These are phyloP conservation scores for bread wheat (Triticum aestivum) DNA, from an alignment of 176 grass and related monocot species.

Conservation along the genomic window IWGSC_CS_RefSeq_v2.1 NC_057794.1:386404689-386405188, in stretches of 20 bases:
- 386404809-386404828: neutral
- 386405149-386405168: neutral
- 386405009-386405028: neutral
- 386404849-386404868: too few relatives aligned
- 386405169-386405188: slow-evolving; percentile 34
- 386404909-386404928: too few relatives aligned
- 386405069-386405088: neutral
- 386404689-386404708: neutral
- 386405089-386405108: neutral
- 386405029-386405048: neutral
- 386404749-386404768: too few relatives aligned
- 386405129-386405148: neutral
- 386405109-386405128: neutral
- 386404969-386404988: neutral
- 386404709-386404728: neutral
- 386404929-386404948: too few relatives aligned
- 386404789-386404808: neutral
- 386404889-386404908: too few relatives aligned
- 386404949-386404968: neutral
- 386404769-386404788: too few relatives aligned
- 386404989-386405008: neutral
- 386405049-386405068: neutral
- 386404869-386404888: too few relatives aligned
- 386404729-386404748: too few relatives aligned
- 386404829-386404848: too few relatives aligned